Evolutionary conservation across 1,284 basidiomycete genomes (phyloP), one percentile per base, ranked within the genome.

Genomic region (Vanrija sp.): DNA sequence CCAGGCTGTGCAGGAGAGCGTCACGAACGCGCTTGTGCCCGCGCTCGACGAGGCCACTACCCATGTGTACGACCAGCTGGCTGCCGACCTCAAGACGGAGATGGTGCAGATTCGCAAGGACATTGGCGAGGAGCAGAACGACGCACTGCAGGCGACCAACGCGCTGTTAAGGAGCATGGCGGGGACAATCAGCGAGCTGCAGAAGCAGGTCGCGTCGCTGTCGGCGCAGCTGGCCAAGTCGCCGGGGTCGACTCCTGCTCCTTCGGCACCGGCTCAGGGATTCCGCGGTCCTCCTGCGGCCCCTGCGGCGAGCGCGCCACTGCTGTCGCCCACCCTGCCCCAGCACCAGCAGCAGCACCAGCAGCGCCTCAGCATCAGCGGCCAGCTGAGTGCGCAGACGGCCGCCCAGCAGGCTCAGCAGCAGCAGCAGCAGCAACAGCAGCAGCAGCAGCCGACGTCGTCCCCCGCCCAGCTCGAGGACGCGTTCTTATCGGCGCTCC

Each of bases 91-190:
- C 42, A 65, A 62, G 54, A 63, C 68, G 6, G 70, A 73, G 53
- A 64, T 72, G 61, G 43, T 68, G 6, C 67, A 71, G 66, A 59
- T 63, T 39, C 58, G 61, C 45, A 63, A 63, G 56, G 59, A 60
- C 44, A 41, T 60, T 15, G 47, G 49, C 19, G 39, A 44, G 20
- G 61, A 63, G 42, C 56, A 59, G 49, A 53, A 47, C 41, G 59
- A 60, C 9, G 54, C 56, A 23, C 44, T 60, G 14, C 46, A 20
- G 12, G 50, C 49, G 31, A 60, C 59, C 14, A 57, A 59, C 36
- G 49, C 46, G 1, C 41, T 56, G 46, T 41, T 72, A 24, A 45
- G 51, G 27, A 49, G 41, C 16, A 60, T 70, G 60, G 53, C 59
- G 3, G 35, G 22, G 20, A 53, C 55, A 14, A 54, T 70, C 27